Conservation (phyloP, 139 green algal genomes). For the Chlamydomonas asymmetrica region DNA sequence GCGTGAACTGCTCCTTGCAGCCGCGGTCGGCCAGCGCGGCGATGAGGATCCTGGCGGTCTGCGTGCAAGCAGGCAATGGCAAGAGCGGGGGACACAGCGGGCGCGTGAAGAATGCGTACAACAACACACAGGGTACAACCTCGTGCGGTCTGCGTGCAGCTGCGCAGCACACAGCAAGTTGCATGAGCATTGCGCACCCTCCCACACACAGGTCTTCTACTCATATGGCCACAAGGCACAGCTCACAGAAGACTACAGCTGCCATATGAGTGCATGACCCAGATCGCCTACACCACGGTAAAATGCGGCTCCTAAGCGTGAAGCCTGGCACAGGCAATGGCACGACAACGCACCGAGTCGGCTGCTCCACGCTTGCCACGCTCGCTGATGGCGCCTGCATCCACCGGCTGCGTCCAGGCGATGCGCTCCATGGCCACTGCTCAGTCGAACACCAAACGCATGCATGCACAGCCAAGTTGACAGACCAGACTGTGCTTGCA, state of each 20-base stretch:
- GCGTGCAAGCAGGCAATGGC: no score
- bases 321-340: background rate
- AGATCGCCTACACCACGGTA: background rate
- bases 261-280: background rate
- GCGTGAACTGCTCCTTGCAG: slow-evolving; percentile 79
- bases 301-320: no score
- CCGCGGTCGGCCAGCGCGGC: slow-evolving; percentile 60
- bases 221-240: no score
- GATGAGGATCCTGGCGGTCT: slow-evolving; percentile 45
- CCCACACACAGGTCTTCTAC: no score
- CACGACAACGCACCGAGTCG: slow-evolving; percentile 5
- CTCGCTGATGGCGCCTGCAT: slow-evolving; percentile 72
- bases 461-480: no score
- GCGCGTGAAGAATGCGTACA: background rate
- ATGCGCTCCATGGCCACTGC: slow-evolving; percentile 75
- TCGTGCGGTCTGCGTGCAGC: background rate
- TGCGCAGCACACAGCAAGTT: background rate
- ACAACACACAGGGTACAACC: background rate
- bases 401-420: slow-evolving; percentile 75
- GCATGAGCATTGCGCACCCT: no score
- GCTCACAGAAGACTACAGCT: background rate
- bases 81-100: background rate
- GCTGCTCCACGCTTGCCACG: slow-evolving; percentile 65
- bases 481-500: no score
- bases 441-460: no score